A percentile compares a stretch with the other conserved stretches of the same genome.
Conservation (phyloP, 2,329 filamentous ascomycete species). For the Epichloe amarillans region DNA sequence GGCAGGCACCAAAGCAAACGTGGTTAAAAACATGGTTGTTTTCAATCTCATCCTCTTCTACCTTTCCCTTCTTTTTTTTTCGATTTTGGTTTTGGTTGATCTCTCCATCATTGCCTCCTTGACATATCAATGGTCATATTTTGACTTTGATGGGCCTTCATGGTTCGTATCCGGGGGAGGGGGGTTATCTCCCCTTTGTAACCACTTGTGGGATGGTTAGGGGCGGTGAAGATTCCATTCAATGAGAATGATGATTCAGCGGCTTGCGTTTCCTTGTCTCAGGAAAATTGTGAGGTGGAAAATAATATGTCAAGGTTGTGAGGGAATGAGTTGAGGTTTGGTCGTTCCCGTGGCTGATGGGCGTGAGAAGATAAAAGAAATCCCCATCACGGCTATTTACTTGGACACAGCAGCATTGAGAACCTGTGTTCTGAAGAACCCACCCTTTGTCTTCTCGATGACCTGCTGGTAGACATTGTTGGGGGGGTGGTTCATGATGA, state of each 20-base stretch:
- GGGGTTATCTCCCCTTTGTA: no score
- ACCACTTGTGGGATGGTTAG: no score
- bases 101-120: not conserved
- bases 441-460: conserved; percentile 97
- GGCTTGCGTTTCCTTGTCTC: not conserved
- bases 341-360: not conserved
- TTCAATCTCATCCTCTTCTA: not conserved
- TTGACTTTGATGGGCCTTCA: no score
- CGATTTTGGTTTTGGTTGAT: not conserved
- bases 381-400: conserved; percentile 16
- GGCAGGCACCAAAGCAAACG: conserved; percentile 6
- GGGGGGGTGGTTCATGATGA: conserved; percentile 98
- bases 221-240: not conserved
- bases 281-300: not conserved
- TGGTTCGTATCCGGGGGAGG: no score
- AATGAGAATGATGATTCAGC: not conserved
- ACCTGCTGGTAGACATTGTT: conserved; percentile 99
- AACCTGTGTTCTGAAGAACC: conserved; percentile 96
- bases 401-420: conserved; percentile 55
- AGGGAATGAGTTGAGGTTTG: not conserved
- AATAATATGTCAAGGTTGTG: no score
- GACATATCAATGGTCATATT: no score
- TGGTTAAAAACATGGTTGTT: conserved; percentile 4
- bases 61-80: conserved; percentile 1
- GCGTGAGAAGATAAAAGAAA: not conserved